Conservation (phyloP, 257 asterid genomes). For the Nicotiana paniculata region DNA sequence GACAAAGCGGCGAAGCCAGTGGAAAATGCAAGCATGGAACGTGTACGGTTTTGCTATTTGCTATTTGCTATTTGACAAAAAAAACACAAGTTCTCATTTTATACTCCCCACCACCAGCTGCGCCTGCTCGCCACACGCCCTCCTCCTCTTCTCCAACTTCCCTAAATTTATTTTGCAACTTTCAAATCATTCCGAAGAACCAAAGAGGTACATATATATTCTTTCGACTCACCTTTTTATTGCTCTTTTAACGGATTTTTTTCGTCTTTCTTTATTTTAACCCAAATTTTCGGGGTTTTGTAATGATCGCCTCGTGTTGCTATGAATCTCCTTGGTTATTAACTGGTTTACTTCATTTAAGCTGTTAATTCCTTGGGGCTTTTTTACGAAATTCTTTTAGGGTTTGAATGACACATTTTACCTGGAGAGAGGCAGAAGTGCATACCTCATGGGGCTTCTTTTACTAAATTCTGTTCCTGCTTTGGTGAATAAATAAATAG, state of each 20-base stretch:
- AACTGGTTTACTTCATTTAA: neutral
- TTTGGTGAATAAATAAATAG: neutral
- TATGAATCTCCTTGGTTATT: neutral
- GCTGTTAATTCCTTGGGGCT: neutral
- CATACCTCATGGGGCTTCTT: neutral
- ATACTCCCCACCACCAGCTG: conserved; percentile 20
- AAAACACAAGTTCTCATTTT: neutral
- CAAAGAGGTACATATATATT: neutral
- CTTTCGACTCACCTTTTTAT: neutral
- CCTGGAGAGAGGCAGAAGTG: neutral
- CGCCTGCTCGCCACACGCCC: conserved; percentile 47
- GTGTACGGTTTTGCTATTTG: neutral
- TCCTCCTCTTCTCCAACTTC: neutral
- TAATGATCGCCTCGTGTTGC: neutral
- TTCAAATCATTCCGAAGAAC: neutral
- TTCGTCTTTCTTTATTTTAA: neutral
- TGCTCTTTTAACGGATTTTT: neutral
- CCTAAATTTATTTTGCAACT: neutral
- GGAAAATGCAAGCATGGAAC: conserved; percentile 1
- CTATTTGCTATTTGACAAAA: neutral
- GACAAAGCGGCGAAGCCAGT: neutral
- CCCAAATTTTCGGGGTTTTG: neutral
- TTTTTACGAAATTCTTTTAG: neutral
- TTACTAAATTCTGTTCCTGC: neutral
- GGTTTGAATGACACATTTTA: neutral